Evolutionary conservation across 441 rosid genomes (phyloP).

Genomic region (Hypseocharis bilobata): DNA sequence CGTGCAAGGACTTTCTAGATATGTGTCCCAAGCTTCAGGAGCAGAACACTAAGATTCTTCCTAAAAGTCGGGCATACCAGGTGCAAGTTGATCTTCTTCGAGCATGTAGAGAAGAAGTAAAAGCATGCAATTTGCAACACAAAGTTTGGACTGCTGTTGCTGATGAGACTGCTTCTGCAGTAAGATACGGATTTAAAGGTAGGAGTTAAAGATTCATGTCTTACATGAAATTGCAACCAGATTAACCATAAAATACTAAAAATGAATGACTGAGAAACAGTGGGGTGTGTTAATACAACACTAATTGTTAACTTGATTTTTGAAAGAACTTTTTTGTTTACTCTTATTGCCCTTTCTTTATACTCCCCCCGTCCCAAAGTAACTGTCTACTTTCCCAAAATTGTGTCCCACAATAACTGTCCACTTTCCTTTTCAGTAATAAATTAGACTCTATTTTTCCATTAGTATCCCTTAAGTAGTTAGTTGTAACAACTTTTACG

Average conservation of each 20-base stretch:
- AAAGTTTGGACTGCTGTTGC: conserved; percentile 88
- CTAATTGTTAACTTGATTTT: not conserved
- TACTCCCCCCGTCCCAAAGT: no score
- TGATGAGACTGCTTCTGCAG: conserved; percentile 89
- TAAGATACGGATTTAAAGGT: conserved; percentile 88
- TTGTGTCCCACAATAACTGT: no score
- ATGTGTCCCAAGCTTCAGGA: conserved; percentile 61
- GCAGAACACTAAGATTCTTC: conserved; percentile 74
- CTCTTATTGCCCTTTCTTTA: not conserved
- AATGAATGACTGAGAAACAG: not conserved
- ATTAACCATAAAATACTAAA: not conserved
- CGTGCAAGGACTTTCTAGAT: conserved; percentile 61
- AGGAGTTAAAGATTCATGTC: conserved; percentile 9
- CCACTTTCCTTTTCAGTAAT: no score
- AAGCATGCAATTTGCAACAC: conserved; percentile 52
- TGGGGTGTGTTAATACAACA: not conserved
- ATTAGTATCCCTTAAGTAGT: no score
- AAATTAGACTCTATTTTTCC: no score
- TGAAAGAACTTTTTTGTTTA: not conserved
- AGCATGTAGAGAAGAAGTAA: conserved; percentile 55
- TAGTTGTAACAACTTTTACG: no score
- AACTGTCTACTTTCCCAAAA: no score
- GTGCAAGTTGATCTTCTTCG: conserved; percentile 82
- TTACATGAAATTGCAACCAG: not conserved
- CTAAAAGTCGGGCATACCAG: conserved; percentile 79